phyloP scores from a whole-genome alignment of 805 yeast species.

The Wickerhamomyces ciferrii region DNA sequence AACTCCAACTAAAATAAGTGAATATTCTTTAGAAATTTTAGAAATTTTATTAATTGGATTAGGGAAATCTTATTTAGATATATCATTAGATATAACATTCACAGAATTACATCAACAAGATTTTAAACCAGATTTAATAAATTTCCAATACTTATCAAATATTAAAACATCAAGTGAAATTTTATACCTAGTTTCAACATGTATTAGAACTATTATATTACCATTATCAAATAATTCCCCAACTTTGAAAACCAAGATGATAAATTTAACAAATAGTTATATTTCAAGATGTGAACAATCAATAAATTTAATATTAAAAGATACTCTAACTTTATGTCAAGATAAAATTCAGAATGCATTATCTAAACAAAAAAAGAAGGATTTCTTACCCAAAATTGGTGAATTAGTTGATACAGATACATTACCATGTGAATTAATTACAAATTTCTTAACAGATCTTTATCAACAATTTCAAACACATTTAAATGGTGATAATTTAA shows the following conservation, averaged over 20 bases:
- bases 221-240: conserved; percentile 68
- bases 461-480: conserved; percentile 32
- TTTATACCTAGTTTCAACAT: conserved; percentile 59
- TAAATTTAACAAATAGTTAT: conserved; percentile 55
- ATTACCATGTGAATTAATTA: conserved; percentile 59
- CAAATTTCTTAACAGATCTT: conserved; percentile 42
- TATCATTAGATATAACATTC: conserved; percentile 69
- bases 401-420: conserved; percentile 55
- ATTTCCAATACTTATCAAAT: conserved; percentile 42
- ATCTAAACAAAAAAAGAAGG: conserved; percentile 70
- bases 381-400: conserved; percentile 48
- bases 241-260: conserved; percentile 50
- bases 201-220: conserved; percentile 67
- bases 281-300: conserved; percentile 59
- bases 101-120: conserved; percentile 36
- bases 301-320: conserved; percentile 57
- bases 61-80: conserved; percentile 70
- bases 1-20: conserved; percentile 55
- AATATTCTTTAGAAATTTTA: conserved; percentile 58
- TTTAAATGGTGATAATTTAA: conserved; percentile 42
- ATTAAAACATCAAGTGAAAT: conserved; percentile 54
- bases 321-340: conserved; percentile 47
- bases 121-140: conserved; percentile 23
- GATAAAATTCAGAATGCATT: conserved; percentile 44
- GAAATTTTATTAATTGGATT: conserved; percentile 64